Base-by-base conservation (phyloP, 78 protist species). In the Capsaspora owczarzaki region DNA sequence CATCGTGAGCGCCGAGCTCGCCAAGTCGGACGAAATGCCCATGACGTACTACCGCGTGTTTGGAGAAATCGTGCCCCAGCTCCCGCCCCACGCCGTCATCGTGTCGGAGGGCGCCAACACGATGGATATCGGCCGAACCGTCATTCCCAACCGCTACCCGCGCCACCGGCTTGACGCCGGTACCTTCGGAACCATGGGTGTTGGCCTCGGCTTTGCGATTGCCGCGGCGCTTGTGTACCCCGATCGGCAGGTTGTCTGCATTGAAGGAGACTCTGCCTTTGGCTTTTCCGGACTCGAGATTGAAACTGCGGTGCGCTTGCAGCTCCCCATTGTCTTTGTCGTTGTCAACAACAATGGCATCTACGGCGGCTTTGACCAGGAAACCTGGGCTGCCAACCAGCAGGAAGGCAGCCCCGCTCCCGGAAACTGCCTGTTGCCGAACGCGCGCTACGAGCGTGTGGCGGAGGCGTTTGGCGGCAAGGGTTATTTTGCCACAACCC, bases 201-300 rank as follows among this genome's bases (percentile, higher is more conserved):
- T 87, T 42, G 91, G 91, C n/a, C 38, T 87, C 25, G 91, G 91
- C 0, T 87, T 81, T 69, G 84, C 87, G 27, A 49, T 87, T 22
- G 91, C 91, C 5, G 87, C 91, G 35, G 40, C 51, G 16, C 75
- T 74, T 23, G 47, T 76, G 29, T 63, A 60, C 31, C 79, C 76
- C 0, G 23, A 12, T 25, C 37, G 85, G 42, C 20, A 42, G 23
- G 80, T 77, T 0, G 74, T 83, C 8, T 60, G 83, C 16, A 46
- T 87, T 42, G 85, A 87, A 61, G 91, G 91, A 47, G 91, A 87
- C 84, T 80, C 86, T 47, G 87, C 87, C 33, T 87, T 87, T 79
- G 91, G 91, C n/a, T 87, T 87, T 78, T 44, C 76, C 47, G 86
- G 80, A 1, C 82, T 87, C 87, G 91, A 87, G 40, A 63, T 87